A percentile compares a stretch with the other conserved stretches of the same genome.
Conservation (phyloP, 1,284 basidiomycete species). For the Inonotus hispidus region DNA sequence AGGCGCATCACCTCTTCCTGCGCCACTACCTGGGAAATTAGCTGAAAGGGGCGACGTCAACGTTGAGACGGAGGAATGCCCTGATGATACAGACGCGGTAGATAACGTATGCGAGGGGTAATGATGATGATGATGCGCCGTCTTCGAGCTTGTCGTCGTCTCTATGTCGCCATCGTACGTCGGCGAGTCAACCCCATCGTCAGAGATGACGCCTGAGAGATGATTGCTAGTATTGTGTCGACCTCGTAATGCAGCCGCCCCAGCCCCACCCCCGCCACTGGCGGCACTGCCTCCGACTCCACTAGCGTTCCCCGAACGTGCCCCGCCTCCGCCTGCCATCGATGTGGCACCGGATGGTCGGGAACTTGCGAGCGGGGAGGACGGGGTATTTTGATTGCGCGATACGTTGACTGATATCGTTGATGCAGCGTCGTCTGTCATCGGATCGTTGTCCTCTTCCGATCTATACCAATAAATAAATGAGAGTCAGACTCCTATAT, state of each 20-base stretch:
- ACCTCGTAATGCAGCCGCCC: constrained; percentile 14
- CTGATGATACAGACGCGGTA: constrained; percentile 31
- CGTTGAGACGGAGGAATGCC: constrained; percentile 35
- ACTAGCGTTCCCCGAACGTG: neutral
- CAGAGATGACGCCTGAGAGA: constrained; percentile 53
- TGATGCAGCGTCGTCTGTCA: constrained; percentile 67
- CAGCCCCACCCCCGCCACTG: neutral
- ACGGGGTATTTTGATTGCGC: constrained; percentile 27
- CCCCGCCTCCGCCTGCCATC: constrained; percentile 5
- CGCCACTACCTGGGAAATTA: constrained; percentile 26
- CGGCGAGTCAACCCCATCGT: constrained; percentile 73
- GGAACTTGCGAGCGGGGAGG: constrained; percentile 26
- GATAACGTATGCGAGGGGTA: neutral
- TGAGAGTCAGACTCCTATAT: neutral
- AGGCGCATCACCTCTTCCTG: constrained; percentile 27
- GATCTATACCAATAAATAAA: constrained; percentile 37
- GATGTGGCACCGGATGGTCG: neutral
- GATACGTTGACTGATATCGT: constrained; percentile 37
- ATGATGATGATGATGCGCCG: constrained; percentile 19
- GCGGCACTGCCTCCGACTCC: neutral
- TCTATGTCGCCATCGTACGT: constrained; percentile 92
- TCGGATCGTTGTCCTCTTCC: constrained; percentile 78
- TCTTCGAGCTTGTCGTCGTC: constrained; percentile 46
- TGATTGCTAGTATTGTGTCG: constrained; percentile 32
- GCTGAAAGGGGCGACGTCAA: constrained; percentile 40